A percentile compares a stretch with the other conserved stretches of the same genome.
phyloP scores from a whole-genome alignment of 345 rosid genomes.

The Raphanus sativus region DNA sequence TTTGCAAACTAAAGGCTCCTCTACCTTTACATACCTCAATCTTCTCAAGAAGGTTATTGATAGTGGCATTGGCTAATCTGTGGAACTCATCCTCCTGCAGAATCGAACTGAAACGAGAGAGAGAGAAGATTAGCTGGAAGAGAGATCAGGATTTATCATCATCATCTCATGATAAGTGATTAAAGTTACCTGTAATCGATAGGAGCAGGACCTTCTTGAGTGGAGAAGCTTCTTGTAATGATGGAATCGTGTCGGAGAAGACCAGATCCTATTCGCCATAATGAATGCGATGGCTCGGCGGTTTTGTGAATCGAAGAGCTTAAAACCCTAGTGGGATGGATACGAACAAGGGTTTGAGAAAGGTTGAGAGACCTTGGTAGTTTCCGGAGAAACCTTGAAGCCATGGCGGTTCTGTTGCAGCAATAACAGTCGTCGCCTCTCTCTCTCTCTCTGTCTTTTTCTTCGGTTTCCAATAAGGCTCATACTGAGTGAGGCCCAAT shows the following conservation, averaged over 20 bases:
- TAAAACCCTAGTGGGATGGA: background rate
- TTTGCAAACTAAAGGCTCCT: background rate
- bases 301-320: constrained; percentile 21
- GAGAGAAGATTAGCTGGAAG: background rate
- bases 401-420: constrained; percentile 31
- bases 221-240: constrained; percentile 52
- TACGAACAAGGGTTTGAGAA: constrained; percentile 11
- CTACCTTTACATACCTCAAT: constrained; percentile 57
- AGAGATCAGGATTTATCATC: background rate
- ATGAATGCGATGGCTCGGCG: background rate
- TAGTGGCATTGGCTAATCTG: constrained; percentile 66
- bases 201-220: constrained; percentile 41
- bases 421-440: background rate
- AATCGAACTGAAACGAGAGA: constrained; percentile 47
- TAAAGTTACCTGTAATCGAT: constrained; percentile 23
- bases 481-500: constrained; percentile 1
- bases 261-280: background rate
- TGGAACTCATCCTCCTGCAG: constrained; percentile 91
- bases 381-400: constrained; percentile 48
- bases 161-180: background rate
- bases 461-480: background rate
- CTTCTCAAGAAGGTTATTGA: constrained; percentile 75
- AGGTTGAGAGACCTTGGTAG: constrained; percentile 41
- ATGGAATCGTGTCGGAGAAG: constrained; percentile 13
- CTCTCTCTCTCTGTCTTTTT: background rate